Evolutionary conservation across 2,329 filamentous ascomycete species (phyloP).

Genomic region (Colletotrichum horii): DNA sequence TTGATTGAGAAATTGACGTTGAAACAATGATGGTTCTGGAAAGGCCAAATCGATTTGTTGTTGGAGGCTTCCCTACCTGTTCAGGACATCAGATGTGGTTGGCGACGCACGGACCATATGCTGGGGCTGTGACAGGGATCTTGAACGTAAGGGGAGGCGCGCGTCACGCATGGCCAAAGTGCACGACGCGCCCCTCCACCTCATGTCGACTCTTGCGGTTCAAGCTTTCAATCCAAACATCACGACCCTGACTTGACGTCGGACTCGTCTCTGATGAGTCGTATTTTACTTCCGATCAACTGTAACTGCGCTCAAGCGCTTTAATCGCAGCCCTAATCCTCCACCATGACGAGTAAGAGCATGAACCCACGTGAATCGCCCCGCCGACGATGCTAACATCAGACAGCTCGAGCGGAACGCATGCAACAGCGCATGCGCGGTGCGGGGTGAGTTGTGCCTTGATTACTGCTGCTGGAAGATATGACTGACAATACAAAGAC

Average conservation of each 20-base stretch:
- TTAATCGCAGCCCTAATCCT: background rate
- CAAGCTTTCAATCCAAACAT: background rate
- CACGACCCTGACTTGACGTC: background rate
- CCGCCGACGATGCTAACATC: slow-evolving; percentile 4
- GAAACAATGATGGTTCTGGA: background rate
- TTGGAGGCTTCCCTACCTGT: too few relatives aligned
- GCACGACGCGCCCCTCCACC: slow-evolving; percentile 12
- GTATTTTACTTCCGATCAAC: background rate
- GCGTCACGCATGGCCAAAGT: background rate
- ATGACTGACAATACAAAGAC: slow-evolving; percentile 36
- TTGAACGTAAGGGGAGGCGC: background rate
- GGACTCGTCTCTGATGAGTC: background rate
- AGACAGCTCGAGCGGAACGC: slow-evolving; percentile 61
- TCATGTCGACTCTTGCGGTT: background rate
- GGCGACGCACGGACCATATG: background rate
- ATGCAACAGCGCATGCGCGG: slow-evolving; percentile 70
- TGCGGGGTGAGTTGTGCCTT: slow-evolving; percentile 55
- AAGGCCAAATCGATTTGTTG: background rate
- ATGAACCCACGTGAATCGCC: background rate
- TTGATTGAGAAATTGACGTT: background rate
- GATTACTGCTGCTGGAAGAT: background rate
- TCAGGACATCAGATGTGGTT: background rate
- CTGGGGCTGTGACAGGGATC: background rate
- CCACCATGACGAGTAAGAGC: slow-evolving; percentile 39
- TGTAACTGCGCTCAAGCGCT: background rate